phyloP scores from a whole-genome alignment of 2,329 filamentous ascomycete genomes.

The Cladophialophora chaetospira region DNA sequence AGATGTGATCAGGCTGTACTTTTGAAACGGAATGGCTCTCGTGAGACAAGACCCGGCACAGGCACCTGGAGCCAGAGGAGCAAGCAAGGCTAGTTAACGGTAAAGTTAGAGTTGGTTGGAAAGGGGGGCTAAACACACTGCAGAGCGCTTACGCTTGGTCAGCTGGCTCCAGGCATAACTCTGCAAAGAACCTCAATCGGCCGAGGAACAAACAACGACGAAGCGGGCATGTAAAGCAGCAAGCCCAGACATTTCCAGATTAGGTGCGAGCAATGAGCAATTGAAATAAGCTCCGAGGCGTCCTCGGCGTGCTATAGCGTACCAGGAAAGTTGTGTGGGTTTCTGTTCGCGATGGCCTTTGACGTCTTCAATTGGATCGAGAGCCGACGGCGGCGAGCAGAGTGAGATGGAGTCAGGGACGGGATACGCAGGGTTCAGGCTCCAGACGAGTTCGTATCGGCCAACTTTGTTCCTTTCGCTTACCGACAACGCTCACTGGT shows the following conservation, averaged over 20 bases:
- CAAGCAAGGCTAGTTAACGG: constrained; percentile 1
- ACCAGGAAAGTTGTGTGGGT: background rate
- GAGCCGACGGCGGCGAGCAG: background rate
- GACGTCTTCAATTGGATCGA: background rate
- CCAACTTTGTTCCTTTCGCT: constrained; percentile 1
- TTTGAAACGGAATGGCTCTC: constrained; percentile 10
- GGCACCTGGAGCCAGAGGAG: background rate
- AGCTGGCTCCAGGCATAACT: constrained; percentile 1
- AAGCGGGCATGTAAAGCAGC: constrained; percentile 7
- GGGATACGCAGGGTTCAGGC: background rate
- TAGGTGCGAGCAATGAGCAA: background rate
- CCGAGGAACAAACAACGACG: background rate
- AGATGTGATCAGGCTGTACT: background rate
- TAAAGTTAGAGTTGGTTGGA: constrained; percentile 1
- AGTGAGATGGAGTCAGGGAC: background rate
- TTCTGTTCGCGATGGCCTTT: no score
- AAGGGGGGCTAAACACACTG: constrained; percentile 5
- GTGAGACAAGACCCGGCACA: constrained; percentile 10
- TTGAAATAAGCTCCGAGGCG: background rate
- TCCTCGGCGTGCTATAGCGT: background rate
- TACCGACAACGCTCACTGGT: constrained; percentile 2
- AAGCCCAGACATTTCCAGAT: constrained; percentile 3
- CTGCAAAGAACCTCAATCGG: background rate
- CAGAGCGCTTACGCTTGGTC: constrained; percentile 20
- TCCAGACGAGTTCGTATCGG: background rate